Evolutionary conservation across 768 basidiomycete species (phyloP).

Genomic region (Mycena belliarum): DNA sequence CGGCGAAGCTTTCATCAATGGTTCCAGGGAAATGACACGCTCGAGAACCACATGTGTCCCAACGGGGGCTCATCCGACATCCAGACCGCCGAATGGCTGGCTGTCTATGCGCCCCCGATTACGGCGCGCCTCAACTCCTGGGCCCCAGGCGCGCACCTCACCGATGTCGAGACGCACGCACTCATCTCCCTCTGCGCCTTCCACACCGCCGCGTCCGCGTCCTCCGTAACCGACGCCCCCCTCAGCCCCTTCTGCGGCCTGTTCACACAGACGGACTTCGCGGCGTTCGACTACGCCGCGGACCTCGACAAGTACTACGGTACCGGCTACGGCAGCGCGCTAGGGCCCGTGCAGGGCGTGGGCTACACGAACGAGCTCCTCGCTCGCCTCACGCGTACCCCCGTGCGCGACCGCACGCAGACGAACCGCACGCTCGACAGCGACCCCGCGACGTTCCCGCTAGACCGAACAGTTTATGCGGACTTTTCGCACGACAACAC

Average conservation of each 20-base stretch:
- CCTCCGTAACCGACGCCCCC: not conserved
- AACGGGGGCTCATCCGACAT: conserved; percentile 46
- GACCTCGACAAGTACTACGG: conserved; percentile 81
- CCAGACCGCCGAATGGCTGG: conserved; percentile 55
- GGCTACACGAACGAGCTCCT: conserved; percentile 91
- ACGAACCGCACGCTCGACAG: conserved; percentile 74
- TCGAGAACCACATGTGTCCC: conserved; percentile 68
- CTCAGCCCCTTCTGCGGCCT: conserved; percentile 71
- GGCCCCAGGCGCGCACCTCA: conserved; percentile 65
- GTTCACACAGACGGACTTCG: conserved; percentile 67
- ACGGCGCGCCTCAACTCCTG: conserved; percentile 58
- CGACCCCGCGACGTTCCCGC: conserved; percentile 68
- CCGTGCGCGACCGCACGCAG: conserved; percentile 69
- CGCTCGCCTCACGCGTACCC: conserved; percentile 66
- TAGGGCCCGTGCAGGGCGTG: conserved; percentile 80
- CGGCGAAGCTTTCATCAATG: not conserved
- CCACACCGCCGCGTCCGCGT: conserved; percentile 54
- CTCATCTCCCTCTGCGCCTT: conserved; percentile 81
- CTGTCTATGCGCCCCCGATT: conserved; percentile 55
- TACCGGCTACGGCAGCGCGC: conserved; percentile 69
- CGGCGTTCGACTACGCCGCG: conserved; percentile 63
- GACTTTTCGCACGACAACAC: conserved; percentile 89
- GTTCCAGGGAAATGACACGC: conserved; percentile 58
- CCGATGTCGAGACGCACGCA: conserved; percentile 50
- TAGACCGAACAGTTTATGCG: conserved; percentile 62